Evolutionary conservation across 140 eudicot species (phyloP).

Genomic region (Oenanthe javanica): DNA sequence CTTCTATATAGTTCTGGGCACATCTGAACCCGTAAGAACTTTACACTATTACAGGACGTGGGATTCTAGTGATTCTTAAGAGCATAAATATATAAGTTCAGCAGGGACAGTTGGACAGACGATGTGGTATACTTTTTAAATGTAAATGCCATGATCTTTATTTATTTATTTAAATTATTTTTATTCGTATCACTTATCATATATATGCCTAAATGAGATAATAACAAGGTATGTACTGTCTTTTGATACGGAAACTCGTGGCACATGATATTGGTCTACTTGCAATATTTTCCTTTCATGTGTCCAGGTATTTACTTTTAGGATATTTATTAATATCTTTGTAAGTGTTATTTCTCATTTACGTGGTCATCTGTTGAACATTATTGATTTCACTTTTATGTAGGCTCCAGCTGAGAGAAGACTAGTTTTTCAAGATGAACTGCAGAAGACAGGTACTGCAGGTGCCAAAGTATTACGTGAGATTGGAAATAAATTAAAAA

Average conservation of each 20-base stretch:
- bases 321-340: neutral
- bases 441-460: constrained; percentile 51
- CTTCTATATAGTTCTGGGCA: neutral
- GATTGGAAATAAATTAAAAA: constrained; percentile 59
- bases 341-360: neutral
- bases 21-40: neutral
- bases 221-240: neutral
- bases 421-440: constrained; percentile 47
- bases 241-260: neutral
- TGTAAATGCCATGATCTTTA: neutral
- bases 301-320: neutral
- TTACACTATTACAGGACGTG: neutral
- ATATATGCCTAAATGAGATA: neutral
- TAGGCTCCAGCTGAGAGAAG: constrained; percentile 85
- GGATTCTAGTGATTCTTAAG: neutral
- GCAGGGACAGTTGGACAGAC: neutral
- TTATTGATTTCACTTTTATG: neutral
- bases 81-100: neutral
- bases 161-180: neutral
- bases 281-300: neutral
- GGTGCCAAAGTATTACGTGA: constrained; percentile 61
- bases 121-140: neutral
- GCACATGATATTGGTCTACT: neutral
- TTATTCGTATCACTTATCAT: neutral
- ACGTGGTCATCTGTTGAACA: neutral